A percentile compares a stretch with the other conserved stretches of the same genome.
phyloP scores from a whole-genome alignment of 371 early-diverging fungal genomes.

The Dentiscutata heterogama region DNA sequence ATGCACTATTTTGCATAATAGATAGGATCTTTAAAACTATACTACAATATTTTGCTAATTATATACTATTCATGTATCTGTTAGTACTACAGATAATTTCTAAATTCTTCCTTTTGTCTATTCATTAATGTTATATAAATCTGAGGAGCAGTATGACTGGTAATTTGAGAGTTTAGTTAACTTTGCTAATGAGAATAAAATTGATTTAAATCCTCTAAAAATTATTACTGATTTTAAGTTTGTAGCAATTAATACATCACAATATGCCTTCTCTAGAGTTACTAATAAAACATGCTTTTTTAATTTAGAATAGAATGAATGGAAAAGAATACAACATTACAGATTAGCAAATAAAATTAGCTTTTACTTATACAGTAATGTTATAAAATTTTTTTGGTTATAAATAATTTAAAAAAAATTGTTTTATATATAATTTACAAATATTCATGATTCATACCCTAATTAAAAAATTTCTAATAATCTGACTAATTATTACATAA shows the following conservation, averaged over 20 bases:
- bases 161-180: neutral
- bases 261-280: neutral
- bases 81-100: neutral
- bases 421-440: too few relatives aligned
- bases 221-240: neutral
- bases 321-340: neutral
- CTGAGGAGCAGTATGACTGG: neutral
- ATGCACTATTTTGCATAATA: neutral
- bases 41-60: neutral
- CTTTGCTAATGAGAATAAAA: neutral
- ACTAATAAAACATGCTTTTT: neutral
- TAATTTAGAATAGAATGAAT: neutral
- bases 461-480: too few relatives aligned
- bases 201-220: neutral
- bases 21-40: neutral
- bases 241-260: neutral
- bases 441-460: too few relatives aligned
- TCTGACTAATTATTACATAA: too few relatives aligned
- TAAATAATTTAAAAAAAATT: too few relatives aligned
- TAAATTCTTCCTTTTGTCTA: neutral
- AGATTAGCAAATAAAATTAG: too few relatives aligned
- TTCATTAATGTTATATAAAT: neutral
- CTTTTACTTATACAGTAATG: too few relatives aligned
- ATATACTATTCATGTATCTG: conserved; percentile 1
- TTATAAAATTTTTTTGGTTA: too few relatives aligned